phyloP scores from a whole-genome alignment of 768 basidiomycete species.

The Xerocomellus amylosporus region DNA sequence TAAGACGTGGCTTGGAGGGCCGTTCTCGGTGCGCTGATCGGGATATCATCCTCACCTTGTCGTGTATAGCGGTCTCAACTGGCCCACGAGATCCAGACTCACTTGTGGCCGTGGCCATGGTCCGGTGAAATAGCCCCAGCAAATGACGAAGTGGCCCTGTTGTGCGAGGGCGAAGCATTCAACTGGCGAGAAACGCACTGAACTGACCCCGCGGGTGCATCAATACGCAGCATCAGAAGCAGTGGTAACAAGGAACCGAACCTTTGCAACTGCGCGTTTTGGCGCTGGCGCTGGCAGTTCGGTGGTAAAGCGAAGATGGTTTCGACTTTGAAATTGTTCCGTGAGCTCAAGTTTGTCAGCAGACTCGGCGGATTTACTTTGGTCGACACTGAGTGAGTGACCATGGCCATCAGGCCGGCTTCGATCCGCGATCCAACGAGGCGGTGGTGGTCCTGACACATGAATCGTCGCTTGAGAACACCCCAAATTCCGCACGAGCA shows the following conservation, averaged over 20 bases:
- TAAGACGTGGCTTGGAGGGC: conserved; percentile 33
- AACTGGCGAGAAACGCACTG: conserved; percentile 12
- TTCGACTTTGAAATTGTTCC: background rate
- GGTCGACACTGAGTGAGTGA: too few relatives aligned
- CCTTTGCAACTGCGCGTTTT: conserved; percentile 1
- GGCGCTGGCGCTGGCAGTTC: conserved; percentile 1
- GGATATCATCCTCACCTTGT: conserved; percentile 44
- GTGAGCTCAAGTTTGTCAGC: conserved; percentile 19
- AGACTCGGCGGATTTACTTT: background rate
- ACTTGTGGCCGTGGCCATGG: conserved; percentile 30
- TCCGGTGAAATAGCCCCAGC: conserved; percentile 16
- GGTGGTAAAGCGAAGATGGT: background rate
- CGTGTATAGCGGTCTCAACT: conserved; percentile 57
- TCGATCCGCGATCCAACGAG: conserved; percentile 11
- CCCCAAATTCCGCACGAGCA: conserved; percentile 4
- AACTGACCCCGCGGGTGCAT: conserved; percentile 14
- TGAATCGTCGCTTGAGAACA: background rate
- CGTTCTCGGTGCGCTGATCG: conserved; percentile 24
- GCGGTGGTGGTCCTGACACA: conserved; percentile 12
- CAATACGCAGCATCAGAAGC: conserved; percentile 19
- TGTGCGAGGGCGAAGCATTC: conserved; percentile 26
- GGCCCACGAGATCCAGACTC: conserved; percentile 40
- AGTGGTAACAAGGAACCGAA: conserved; percentile 10
- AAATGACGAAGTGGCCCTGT: conserved; percentile 22
- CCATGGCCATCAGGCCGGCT: conserved; percentile 7